phyloP scores from a whole-genome alignment of 768 basidiomycete species.

The Mycena chlorophos region DNA sequence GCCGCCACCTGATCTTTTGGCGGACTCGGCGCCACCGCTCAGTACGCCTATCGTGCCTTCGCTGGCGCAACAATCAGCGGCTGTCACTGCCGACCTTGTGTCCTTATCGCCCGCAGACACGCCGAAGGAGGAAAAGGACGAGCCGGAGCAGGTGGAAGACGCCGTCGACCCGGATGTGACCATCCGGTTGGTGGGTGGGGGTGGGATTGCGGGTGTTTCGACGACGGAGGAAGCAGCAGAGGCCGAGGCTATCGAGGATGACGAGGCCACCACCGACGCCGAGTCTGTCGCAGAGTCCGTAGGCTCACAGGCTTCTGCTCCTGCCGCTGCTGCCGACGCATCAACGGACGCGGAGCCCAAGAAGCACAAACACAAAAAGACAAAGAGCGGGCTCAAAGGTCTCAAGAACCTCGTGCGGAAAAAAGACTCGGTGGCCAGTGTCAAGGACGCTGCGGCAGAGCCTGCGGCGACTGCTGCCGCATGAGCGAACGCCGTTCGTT shows the following conservation, averaged over 20 bases:
- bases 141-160: constrained; percentile 20
- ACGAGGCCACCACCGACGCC: constrained; percentile 36
- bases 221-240: constrained; percentile 31
- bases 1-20: constrained; percentile 53
- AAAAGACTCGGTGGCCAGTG: constrained; percentile 50
- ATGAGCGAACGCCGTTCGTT: background rate
- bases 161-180: constrained; percentile 40
- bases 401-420: constrained; percentile 60
- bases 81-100: background rate
- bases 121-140: constrained; percentile 2
- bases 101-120: background rate
- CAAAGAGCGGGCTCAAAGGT: constrained; percentile 54
- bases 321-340: constrained; percentile 22
- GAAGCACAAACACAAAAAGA: constrained; percentile 52
- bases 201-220: constrained; percentile 44
- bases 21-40: constrained; percentile 40
- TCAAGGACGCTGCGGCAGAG: constrained; percentile 38
- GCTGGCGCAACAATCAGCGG: constrained; percentile 8
- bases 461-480: background rate
- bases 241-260: constrained; percentile 33
- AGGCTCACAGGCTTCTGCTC: constrained; percentile 26
- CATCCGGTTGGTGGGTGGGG: constrained; percentile 60
- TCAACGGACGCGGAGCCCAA: constrained; percentile 31
- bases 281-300: constrained; percentile 35
- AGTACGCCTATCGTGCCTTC: constrained; percentile 40